Evolutionary conservation across 1,284 basidiomycete species (phyloP).

Genomic region (Ustilago sp.): DNA sequence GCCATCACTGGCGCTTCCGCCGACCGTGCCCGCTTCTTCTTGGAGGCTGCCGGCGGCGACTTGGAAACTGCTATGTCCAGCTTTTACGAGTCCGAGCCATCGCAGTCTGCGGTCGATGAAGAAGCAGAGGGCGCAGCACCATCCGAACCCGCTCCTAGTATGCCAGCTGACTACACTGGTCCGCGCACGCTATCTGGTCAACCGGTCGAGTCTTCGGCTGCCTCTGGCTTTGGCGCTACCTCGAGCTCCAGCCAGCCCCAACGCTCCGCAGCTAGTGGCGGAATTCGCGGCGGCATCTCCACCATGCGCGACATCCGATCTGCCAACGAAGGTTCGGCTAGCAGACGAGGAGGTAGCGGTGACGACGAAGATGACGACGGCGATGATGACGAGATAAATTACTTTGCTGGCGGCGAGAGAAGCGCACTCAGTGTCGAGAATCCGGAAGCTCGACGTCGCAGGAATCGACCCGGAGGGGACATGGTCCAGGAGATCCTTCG

Average conservation of each 20-base stretch:
- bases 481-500: conserved; percentile 84
- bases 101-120: conserved; percentile 13
- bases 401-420: conserved; percentile 68
- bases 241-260: conserved; percentile 16
- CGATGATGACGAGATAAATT: conserved; percentile 62
- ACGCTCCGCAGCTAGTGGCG: conserved; percentile 18
- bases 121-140: conserved; percentile 11
- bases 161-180: conserved; percentile 46
- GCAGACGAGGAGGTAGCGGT: conserved; percentile 28
- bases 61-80: conserved; percentile 69
- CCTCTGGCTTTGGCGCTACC: conserved; percentile 33
- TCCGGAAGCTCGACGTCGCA: conserved; percentile 74
- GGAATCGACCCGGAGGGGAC: conserved; percentile 74
- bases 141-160: conserved; percentile 18
- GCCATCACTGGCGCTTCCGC: conserved; percentile 67
- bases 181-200: conserved; percentile 69
- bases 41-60: conserved; percentile 69
- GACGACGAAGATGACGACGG: conserved; percentile 53
- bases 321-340: conserved; percentile 17
- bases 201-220: conserved; percentile 55
- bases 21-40: conserved; percentile 69
- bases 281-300: conserved; percentile 63
- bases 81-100: conserved; percentile 66
- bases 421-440: conserved; percentile 92
- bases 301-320: conserved; percentile 68